Evolutionary conservation across 225 moss, liverwort and hornwort species (phyloP), one percentile per base, ranked within the genome.

Genomic region (Marchantia polymorpha): DNA sequence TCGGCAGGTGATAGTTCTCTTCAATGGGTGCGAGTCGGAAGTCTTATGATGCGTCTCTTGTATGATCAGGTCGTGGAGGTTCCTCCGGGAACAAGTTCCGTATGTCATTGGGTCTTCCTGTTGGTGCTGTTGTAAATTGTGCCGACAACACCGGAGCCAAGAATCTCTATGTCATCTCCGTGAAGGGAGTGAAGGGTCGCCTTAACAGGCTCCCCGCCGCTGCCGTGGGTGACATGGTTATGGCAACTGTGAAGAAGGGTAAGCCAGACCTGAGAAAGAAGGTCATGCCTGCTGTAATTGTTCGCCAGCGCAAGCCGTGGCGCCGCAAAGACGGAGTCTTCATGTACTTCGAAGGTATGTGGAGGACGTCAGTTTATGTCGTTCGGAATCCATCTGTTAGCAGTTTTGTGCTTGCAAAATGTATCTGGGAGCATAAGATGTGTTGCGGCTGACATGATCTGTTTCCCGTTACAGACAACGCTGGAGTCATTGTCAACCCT

Each of bases 221-320:
- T 52, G 92, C 91, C 16, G 94, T 92, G 23, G 94, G 94, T 72
- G 94, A 94, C 75, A 94, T 94, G 94, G 94, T 94, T 0, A 94
- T 94, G 94, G 94, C 94, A 75, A 94, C 94, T 58, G 93, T 93
- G 16, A 93, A 93, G 90, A 93, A 93, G 89, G 93, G 93, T 65
- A 93, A 93, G 80, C 93, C 93, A 11, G 91, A 93, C 74, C 72
- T 93, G 74, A 86, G 91, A 27, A 93, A 93, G 88, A 93, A 93
- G 84, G 94, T 94, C 52, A 94, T 94, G 94, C 94, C 92, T 88
- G 94, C 91, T 78, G 94, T 94, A 29, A 94, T 92, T 39, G 94
- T 94, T 67, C 91, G 94, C 29, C 92, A 94, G 86, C 85, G 94
- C 77, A 94, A 93, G 85, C 93, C 91, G 22, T 93, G 93, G 93